These are phyloP conservation scores for Exophiala oligosperma DNA, from an alignment of 2,329 filamentous ascomycete species.

Conservation along the genomic window DNA sequence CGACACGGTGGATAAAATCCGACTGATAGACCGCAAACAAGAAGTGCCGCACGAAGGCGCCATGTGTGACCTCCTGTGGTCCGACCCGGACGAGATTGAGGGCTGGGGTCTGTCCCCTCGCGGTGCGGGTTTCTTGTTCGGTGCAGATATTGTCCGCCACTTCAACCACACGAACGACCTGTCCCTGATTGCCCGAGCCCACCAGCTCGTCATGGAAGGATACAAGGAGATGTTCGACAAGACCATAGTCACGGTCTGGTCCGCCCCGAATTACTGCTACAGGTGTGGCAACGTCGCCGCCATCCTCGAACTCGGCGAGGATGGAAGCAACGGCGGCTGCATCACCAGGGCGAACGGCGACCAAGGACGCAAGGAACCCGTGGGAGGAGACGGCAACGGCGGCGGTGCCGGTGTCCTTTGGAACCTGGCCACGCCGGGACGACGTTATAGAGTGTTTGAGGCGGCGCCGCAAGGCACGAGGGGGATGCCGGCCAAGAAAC, in stretches of 20 bases:
- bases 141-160: constrained; percentile 88
- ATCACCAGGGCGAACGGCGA: constrained; percentile 43
- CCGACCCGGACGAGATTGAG: constrained; percentile 95
- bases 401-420: constrained; percentile 24
- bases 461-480: constrained; percentile 93
- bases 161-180: constrained; percentile 96
- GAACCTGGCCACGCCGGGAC: constrained; percentile 66
- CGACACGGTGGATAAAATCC: constrained; percentile 92
- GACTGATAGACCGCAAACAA: constrained; percentile 91
- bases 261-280: constrained; percentile 95
- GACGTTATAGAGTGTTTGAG: constrained; percentile 92
- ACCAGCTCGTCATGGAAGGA: constrained; percentile 98
- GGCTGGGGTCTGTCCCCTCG: constrained; percentile 94
- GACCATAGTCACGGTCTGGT: constrained; percentile 98
- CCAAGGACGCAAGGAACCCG: constrained; percentile 39
- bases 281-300: constrained; percentile 94
- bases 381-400: constrained; percentile 23
- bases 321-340: constrained; percentile 57
- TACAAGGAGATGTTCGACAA: constrained; percentile 99
- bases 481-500: constrained; percentile 99
- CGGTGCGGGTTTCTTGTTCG: constrained; percentile 93
- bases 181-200: constrained; percentile 85
- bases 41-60: constrained; percentile 97
- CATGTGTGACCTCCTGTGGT: constrained; percentile 99
- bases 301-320: constrained; percentile 77